Evolutionary conservation across 225 moss, liverwort and hornwort species (phyloP), one percentile per base, ranked within the genome.

Genomic region (Antitrichia curtipendula): DNA sequence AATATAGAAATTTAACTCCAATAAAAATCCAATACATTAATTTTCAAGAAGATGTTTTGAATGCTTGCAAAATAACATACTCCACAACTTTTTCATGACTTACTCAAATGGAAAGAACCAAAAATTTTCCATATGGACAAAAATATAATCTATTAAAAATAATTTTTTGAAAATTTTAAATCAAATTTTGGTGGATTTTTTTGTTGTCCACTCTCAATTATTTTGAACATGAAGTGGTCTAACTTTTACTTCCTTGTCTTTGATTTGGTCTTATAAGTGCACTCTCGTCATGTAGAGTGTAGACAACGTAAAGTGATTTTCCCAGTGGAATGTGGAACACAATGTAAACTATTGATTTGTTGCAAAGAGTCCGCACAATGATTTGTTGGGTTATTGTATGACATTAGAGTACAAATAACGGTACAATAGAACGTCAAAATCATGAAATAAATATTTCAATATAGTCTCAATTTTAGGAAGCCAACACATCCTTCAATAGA

Each of bases 391-490:
- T 49, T 49, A 32, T 32, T 74, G 8, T 4, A 31, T 18, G 18
- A 29, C 7, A 72, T 6, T 9, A 27, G 3, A n/a, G n/a, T n/a
- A n/a, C n/a, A n/a, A 11, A 1, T 66, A n/a, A 0, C 0, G 2
- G 5, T 65, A 65, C 0, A 1, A 10, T 65, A 65, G 5, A n/a
- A n/a, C 0, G 4, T 66, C 11, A 0, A 0, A 0, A n/a, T 6
- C 34, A 36, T 66, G 21, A 12, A 65, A n/a, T 1, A 66, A 66
- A 65, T 65, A 36, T 65, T 65, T 66, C 12, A 66, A 63, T 0
- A 32, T 4, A 9, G 1, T 17, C 17, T 63, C 17, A 32, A 22
- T 66, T 3, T 41, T 14, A 69, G 7, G 24, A 69, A 3, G 14
- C 6, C 65, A 65, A 20, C 2, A 1, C 11, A 34, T 36, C 65